Evolutionary conservation across 140 eudicot genomes (phyloP), one percentile per base, ranked within the genome.

Genomic region (Erigeron philadelphicus): DNA sequence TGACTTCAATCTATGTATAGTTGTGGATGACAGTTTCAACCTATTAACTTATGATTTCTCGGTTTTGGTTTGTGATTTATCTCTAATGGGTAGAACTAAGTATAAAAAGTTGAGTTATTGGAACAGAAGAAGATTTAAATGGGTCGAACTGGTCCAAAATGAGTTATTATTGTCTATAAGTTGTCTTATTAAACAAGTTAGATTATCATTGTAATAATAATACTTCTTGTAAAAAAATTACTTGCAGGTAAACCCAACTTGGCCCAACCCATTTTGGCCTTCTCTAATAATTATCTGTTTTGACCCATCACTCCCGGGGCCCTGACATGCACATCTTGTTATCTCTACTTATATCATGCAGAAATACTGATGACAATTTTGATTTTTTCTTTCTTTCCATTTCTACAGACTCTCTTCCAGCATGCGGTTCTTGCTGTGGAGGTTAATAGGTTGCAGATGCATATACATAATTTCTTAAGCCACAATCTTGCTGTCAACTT

Each of bases 371-470:
- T 11, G 64, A 42, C 49, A 0, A 0, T 21, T 21, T 21, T 21
- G 25, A 21, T 21, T 1, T 21, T 9, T 17, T 46, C 31, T 52
- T 57, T 73, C 60, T 61, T 31, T 31, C 38, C 38, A 31, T 31
- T 8, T 70, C 31, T 73, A 48, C 77, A 91, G 97, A 83, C 65
- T 76, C 97, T 60, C 94, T 82, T 61, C 97, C 97, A 47, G 97
- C 97, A 10, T 91, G 97, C 59, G 96, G 97, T 43, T 91, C 97
- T 60, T 91, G 97, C 87, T 88, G 97, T 61, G 97, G 96, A 55
- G 84, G 87, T 38, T 83, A 72, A 79, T 59, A 50, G 68, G 67
- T 77, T 61, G 43, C 58, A 55, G 70, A 11, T 23, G 64, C 42
- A 19, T 48, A 21, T 73, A 31, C 61, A 23, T 38, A 31, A 46